Base-by-base conservation (phyloP, 2,329 filamentous ascomycete genomes). In the Cytospora piceicola region DNA sequence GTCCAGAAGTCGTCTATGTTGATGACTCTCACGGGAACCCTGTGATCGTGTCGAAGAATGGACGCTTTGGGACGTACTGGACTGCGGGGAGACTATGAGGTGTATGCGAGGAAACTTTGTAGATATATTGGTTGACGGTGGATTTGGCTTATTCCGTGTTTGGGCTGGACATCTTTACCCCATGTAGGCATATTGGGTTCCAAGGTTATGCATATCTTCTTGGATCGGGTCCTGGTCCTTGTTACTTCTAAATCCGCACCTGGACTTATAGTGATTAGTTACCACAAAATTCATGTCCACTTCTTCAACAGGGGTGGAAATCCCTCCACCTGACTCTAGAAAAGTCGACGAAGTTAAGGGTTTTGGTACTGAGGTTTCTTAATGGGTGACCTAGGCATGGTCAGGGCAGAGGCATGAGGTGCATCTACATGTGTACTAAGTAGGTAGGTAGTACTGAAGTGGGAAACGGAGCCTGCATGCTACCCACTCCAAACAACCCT, bases 21-120 rank as follows among this genome's bases (percentile, higher is more conserved):
- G 72, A 73, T 60, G 72, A 73, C 42, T 32, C 64, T 39, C 70
- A 73, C 24, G 72, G 71, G 14, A 71, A 67, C 53, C 72, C 72
- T 3, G 71, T 72, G n/a, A 74, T 74, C 29, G 64, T 67, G 9
- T 69, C 70, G 3, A 63, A 39, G 64, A 66, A 69, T 49, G 68
- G 68, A 20, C 63, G 68, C 0, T 69, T 69, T 57, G 66, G 60
- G 24, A 68, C 63, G 11, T 63, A 64, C 32, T 69, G 66, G 63
- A 51, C 58, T 27, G n/a, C 59, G 34, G 68, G 66, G 11, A 62
- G 58, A 32, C 63, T 67, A 36, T 68, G 55, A 49, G 27, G 46
- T 57, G 20, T 12, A 49, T 32, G 15, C 1, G 20, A 36, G 60
- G 15, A 0, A 46, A 30, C 17, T 39, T 29, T 20, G 36, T 15